phyloP scores from a whole-genome alignment of 2,329 filamentous ascomycete species.

The Trichoderma harzianum region DNA sequence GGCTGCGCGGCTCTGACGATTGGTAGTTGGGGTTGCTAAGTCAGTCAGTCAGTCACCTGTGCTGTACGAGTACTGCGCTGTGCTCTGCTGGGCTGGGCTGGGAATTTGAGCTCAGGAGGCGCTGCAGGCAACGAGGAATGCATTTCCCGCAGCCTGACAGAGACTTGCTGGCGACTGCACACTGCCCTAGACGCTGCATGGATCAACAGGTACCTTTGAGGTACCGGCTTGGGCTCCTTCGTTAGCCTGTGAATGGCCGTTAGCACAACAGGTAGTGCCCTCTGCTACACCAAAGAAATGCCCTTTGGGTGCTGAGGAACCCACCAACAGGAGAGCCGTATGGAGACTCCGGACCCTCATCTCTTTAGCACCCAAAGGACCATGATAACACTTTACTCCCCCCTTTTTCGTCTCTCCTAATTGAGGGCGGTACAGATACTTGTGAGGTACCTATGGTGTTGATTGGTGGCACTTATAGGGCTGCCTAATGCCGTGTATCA shows the following conservation, averaged over 20 bases:
- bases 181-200: not conserved
- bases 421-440: not conserved
- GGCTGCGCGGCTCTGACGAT: constrained; percentile 19
- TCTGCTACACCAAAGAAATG: not conserved
- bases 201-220: not conserved
- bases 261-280: constrained; percentile 3
- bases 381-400: not conserved
- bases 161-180: not conserved
- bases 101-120: constrained; percentile 16
- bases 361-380: not conserved
- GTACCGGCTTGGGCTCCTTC: not conserved
- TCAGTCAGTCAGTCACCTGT: not conserved
- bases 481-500: not conserved
- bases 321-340: constrained; percentile 2
- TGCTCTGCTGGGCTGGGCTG: not conserved
- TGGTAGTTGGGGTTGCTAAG: constrained; percentile 17
- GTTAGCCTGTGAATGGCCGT: not conserved
- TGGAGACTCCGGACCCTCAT: constrained; percentile 5
- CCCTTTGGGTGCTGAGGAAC: not conserved
- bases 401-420: not conserved
- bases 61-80: not conserved
- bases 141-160: not conserved
- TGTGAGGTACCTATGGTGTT: not conserved
- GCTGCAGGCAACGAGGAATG: constrained; percentile 12
- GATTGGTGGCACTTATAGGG: not conserved